These are phyloP conservation scores for Canavalia gladiata DNA, from an alignment of 306 rosid genomes.

Conservation along the genomic window DNA sequence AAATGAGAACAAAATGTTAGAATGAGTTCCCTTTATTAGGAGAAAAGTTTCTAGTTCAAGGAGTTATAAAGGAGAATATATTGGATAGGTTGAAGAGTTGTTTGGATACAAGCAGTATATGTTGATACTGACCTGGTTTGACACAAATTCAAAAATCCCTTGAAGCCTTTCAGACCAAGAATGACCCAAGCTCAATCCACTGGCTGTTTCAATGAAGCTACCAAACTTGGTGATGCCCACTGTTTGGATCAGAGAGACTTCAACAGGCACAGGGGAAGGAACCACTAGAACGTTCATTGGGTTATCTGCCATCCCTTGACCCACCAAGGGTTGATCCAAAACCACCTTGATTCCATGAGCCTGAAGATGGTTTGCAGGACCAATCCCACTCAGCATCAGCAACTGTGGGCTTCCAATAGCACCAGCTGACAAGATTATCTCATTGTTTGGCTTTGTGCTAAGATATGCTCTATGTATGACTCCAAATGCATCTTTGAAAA, in stretches of 20 bases:
- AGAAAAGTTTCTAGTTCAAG: background rate
- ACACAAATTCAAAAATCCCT: constrained; percentile 32
- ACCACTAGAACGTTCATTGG: constrained; percentile 68
- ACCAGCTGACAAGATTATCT: constrained; percentile 74
- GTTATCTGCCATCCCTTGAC: constrained; percentile 82
- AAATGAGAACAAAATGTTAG: constrained; percentile 35
- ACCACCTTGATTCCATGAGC: constrained; percentile 64
- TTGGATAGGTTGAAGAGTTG: background rate
- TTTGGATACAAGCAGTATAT: background rate
- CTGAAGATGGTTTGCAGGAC: constrained; percentile 70
- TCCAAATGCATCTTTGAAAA: constrained; percentile 67
- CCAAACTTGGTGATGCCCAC: constrained; percentile 74
- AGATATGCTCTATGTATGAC: constrained; percentile 59
- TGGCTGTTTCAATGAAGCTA: constrained; percentile 66
- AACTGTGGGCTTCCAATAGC: constrained; percentile 85
- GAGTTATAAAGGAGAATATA: too few relatives aligned
- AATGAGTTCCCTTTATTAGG: background rate
- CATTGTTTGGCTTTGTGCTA: constrained; percentile 46
- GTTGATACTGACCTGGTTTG: constrained; percentile 64
- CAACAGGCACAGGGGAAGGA: constrained; percentile 82
- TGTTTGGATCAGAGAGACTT: constrained; percentile 67
- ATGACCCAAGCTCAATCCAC: constrained; percentile 62
- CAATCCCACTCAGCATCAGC: constrained; percentile 78
- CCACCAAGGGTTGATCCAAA: constrained; percentile 72
- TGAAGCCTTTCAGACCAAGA: constrained; percentile 57